Base-by-base conservation (phyloP, 1,284 basidiomycete species). In the Coniferiporia weirii region DNA sequence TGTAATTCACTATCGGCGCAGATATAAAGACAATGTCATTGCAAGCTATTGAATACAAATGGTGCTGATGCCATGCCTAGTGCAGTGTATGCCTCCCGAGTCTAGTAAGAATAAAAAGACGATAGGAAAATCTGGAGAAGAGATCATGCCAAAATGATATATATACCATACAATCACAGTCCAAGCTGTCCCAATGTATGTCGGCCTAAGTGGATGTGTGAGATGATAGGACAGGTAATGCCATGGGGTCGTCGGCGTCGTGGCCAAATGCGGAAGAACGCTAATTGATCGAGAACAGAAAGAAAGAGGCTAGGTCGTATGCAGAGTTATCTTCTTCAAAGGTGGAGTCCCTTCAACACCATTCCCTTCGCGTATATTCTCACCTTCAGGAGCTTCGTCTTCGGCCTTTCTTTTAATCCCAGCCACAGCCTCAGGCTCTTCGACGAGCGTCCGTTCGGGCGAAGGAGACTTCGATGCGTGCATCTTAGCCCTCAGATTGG, bases 321-420 rank as follows among this genome's bases (percentile, higher is more conserved):
- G 49, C 13, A 63, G 10, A 45, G 51, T 44, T 20, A 65, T 50
- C 55, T 64, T 64, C 62, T 67, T 67, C 43, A 54, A 47, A 1
- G 66, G 66, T 22, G 66, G 66, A 17, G 66, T 65, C 34, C 58
- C 64, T 17, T 49, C 56, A 32, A 54, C 46, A 40, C 63, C 60
- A 19, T 59, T 40, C 53, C 35, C 10, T n/a, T 27, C 27, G n/a
- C 52, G 44, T 6, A 27, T 22, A 19, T 32, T 54, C 22, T 62
- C 54, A 3, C 50, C 43, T 35, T 52, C 59, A 17, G 35, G 46
- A 35, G 53, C 52, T 46, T 64, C 63, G 32, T 68, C 65, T 35
- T 69, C 69, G 12, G 66, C 70, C 54, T 73, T 73, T 38, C 70
- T 63, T 61, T 72, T 72, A 19, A 59, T 59, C 13, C 67, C 66